A percentile compares a stretch with the other conserved stretches of the same genome.
phyloP scores from a whole-genome alignment of 331 rosid species.

The Ulmus americana region DNA sequence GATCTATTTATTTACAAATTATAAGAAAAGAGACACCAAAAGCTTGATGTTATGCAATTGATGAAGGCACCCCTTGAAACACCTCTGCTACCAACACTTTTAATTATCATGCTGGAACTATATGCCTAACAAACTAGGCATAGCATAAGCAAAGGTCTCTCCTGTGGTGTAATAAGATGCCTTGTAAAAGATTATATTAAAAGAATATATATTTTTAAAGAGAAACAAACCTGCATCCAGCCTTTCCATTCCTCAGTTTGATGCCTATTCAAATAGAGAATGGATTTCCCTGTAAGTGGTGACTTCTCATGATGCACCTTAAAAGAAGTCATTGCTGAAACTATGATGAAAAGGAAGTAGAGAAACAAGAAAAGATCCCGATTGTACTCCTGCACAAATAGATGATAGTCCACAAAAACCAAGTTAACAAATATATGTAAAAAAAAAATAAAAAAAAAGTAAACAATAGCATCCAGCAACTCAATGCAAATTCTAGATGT shows the following conservation, averaged over 20 bases:
- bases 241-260: slow-evolving; percentile 99
- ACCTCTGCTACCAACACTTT: background rate
- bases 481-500: background rate
- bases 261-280: slow-evolving; percentile 86
- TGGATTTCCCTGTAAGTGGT: slow-evolving; percentile 73
- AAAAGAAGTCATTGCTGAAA: slow-evolving; percentile 78
- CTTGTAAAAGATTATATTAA: slow-evolving; percentile 3
- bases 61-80: background rate
- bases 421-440: background rate
- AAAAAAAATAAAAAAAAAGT: background rate
- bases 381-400: slow-evolving; percentile 75
- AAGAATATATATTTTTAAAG: slow-evolving; percentile 14
- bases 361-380: slow-evolving; percentile 89
- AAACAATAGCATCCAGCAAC: background rate
- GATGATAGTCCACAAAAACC: slow-evolving; percentile 12
- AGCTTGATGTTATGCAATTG: background rate
- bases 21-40: background rate
- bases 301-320: slow-evolving; percentile 76
- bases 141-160: background rate
- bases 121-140: background rate
- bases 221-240: slow-evolving; percentile 86
- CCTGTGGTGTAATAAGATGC: background rate
- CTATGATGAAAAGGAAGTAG: slow-evolving; percentile 80
- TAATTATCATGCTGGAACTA: background rate
- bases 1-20: background rate